Base-by-base conservation (phyloP, 2,329 filamentous ascomycete genomes). In the Teratosphaeria gauchensis region DNA sequence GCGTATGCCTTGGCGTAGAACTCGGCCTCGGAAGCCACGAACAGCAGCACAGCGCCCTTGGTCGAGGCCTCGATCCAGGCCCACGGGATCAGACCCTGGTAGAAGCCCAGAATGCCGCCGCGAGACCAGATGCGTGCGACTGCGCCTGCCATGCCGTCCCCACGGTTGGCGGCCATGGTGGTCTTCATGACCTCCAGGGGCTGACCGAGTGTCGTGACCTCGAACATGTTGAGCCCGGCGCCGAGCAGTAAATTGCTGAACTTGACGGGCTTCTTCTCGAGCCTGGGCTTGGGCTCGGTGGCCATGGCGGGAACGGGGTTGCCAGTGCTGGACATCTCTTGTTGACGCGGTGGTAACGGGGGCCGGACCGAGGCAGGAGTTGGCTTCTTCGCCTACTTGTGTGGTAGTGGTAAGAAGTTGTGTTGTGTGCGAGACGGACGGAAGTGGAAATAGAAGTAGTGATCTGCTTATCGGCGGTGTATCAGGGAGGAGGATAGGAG, bases 51-150 rank as follows among this genome's bases (percentile, higher is more conserved):
- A 70, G 94, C 94, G 75, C 94, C 94, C 81, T 99, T 99, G 79
- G 94, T 97, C 72, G 92, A 97, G 74, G 94, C 94, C 84, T 99
- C 94, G 79, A 99, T 97, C 94, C 94, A 99, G 77, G 94, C 94
- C 92, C 92, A 96, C 65, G 94, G 94, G 75, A 99, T 97, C 70
- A 99, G 89, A 77, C 94, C 94, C 82, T 99, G 94, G 83, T 96
- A 99, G 82, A 96, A 99, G 77, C 94, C 94, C 72, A 96, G 80
- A 71, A 88, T 80, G 79, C 94, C 94, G 78, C 94, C 94, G 78
- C 94, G 90, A 74, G 84, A 81, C 94, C 94, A 99, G 78, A 97
- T 89, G 75, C 90, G 86, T 72, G 80, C 78, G 74, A 97, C 85
- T 73, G 94, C 89, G 67, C 85, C 82, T 65, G 81, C 80, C 79